A percentile compares a stretch with the other conserved stretches of the same genome.
Evolutionary conservation across 2,329 filamentous ascomycete genomes (phyloP).

Genomic region (Colletotrichum sansevieriae): DNA sequence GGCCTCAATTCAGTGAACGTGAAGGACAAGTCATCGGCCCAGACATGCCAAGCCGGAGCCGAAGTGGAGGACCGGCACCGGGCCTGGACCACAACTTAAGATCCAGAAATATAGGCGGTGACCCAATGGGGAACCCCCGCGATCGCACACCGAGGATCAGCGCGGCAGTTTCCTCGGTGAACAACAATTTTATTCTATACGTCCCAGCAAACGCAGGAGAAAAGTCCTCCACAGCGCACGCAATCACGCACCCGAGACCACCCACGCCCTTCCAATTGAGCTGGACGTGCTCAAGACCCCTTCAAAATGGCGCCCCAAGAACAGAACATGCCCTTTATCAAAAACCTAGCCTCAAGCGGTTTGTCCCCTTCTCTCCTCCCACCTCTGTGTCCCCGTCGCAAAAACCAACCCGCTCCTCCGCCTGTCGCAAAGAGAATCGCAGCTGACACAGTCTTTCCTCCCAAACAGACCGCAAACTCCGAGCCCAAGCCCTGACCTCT

Average conservation of each 20-base stretch:
- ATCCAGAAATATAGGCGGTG: conserved; percentile 19
- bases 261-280: conserved; percentile 22
- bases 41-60: conserved; percentile 20
- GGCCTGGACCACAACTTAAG: background rate
- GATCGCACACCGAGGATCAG: conserved; percentile 31
- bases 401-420: background rate
- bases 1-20: background rate
- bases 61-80: background rate
- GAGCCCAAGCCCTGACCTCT: conserved; percentile 81
- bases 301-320: conserved; percentile 57
- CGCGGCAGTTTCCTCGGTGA: conserved; percentile 41
- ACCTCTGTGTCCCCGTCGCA: background rate
- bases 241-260: background rate
- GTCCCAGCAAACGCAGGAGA: conserved; percentile 22
- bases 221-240: background rate
- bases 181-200: conserved; percentile 41
- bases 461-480: conserved; percentile 77
- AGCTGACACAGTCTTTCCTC: background rate
- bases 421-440: background rate
- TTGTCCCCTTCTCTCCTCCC: conserved; percentile 48
- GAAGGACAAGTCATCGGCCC: background rate
- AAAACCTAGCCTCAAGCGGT: conserved; percentile 88
- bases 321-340: conserved; percentile 79
- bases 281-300: background rate
- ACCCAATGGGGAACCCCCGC: conserved; percentile 20